Percentiles rank a stretch among this genome's conserved stretches.
These are phyloP conservation scores for Chlorella sp. DNA, from an alignment of 139 green algal species.

Conservation along the genomic window DNA sequence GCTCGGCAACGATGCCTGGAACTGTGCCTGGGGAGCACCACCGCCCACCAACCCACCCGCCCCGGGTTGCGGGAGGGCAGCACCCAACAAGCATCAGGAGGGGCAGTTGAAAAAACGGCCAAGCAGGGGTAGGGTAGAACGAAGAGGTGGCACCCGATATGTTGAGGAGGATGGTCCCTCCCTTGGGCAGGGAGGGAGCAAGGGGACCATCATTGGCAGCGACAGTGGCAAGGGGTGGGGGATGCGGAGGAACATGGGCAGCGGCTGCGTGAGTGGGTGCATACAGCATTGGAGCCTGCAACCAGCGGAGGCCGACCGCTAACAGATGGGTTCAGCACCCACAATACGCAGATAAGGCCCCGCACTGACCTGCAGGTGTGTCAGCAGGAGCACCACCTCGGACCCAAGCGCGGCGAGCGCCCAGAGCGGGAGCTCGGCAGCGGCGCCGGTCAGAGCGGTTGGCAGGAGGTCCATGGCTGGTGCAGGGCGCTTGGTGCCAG, in stretches of 20 bases:
- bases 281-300: neutral
- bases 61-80: too few species aligned
- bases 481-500: too few species aligned
- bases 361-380: neutral
- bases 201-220: neutral
- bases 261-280: neutral
- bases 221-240: neutral
- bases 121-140: too few species aligned
- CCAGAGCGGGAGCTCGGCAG: neutral
- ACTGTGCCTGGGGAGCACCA: too few species aligned
- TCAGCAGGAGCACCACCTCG: neutral
- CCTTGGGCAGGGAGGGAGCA: too few species aligned
- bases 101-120: too few species aligned
- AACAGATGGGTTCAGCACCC: neutral
- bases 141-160: too few species aligned
- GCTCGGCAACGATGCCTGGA: too few species aligned
- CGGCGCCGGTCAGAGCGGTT: neutral
- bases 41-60: too few species aligned
- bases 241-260: neutral
- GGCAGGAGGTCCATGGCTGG: too few species aligned
- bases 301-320: neutral
- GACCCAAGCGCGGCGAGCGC: neutral
- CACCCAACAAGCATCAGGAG: too few species aligned
- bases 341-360: neutral
- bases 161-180: too few species aligned